Percentiles rank a stretch among this genome's conserved stretches.
phyloP scores from a whole-genome alignment of 345 rosid species.

The Eucalyptus lansdowneana region DNA sequence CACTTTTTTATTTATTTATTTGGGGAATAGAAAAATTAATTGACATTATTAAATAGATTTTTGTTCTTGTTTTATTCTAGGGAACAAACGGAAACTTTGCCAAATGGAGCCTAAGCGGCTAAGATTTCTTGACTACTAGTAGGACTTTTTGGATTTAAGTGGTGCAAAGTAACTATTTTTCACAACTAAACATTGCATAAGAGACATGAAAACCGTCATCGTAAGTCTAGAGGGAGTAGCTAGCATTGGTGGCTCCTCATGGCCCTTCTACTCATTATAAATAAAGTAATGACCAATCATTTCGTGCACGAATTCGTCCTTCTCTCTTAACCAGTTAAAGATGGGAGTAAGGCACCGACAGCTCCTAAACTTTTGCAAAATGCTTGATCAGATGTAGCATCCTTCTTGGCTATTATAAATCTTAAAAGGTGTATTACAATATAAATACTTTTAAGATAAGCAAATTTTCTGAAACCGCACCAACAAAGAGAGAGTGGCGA shows the following conservation, averaged over 20 bases:
- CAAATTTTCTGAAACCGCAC: background rate
- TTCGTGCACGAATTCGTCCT: background rate
- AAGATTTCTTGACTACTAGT: no score
- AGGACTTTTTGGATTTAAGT: background rate
- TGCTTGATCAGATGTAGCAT: background rate
- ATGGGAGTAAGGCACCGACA: no score
- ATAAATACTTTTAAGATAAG: background rate
- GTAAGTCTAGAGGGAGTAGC: accelerated
- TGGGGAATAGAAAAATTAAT: no score
- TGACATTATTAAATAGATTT: no score
- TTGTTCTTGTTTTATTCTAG: no score
- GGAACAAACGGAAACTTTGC: no score
- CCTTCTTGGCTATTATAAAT: background rate
- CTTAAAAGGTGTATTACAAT: background rate
- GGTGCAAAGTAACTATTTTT: background rate
- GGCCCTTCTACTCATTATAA: background rate
- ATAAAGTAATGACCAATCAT: background rate
- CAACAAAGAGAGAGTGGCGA: background rate
- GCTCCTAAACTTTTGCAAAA: background rate
- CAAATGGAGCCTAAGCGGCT: no score
- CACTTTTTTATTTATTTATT: no score
- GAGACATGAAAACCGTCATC: no score
- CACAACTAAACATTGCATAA: background rate
- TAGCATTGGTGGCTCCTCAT: no score
- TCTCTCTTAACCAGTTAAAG: background rate